Conservation (phyloP, 306 rosid genomes). For the Cicer chorassanicum region DNA sequence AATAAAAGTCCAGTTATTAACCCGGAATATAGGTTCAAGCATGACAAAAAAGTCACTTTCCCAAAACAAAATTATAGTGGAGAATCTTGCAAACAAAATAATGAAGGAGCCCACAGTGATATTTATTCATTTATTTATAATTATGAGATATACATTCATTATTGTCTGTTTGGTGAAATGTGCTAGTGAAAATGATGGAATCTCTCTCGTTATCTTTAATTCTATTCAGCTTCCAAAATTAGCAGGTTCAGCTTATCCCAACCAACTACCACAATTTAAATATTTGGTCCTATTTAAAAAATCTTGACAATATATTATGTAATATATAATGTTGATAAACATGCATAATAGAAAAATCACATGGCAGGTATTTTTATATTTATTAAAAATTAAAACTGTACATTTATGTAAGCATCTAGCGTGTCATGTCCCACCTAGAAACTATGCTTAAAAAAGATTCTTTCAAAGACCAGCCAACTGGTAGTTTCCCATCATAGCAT, state of each 20-base stretch:
- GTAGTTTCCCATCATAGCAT: constrained; percentile 49
- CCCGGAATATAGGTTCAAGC: constrained; percentile 48
- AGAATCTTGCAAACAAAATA: constrained; percentile 78
- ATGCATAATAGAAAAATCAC: constrained; percentile 51
- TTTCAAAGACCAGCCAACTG: constrained; percentile 49
- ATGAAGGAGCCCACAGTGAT: constrained; percentile 65
- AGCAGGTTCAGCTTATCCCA: constrained; percentile 42
- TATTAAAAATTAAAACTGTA: background rate
- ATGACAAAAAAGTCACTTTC: constrained; percentile 74
- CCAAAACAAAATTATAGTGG: constrained; percentile 66
- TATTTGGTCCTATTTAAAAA: constrained; percentile 40
- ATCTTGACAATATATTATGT: constrained; percentile 42
- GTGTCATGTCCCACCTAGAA: constrained; percentile 46
- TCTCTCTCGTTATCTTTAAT: constrained; percentile 44
- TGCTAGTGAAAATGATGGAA: constrained; percentile 63
- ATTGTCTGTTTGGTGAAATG: constrained; percentile 55
- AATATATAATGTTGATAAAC: constrained; percentile 30
- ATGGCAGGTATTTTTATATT: constrained; percentile 44
- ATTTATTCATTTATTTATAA: constrained; percentile 45
- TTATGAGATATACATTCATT: constrained; percentile 39
- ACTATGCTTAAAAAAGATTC: constrained; percentile 55
- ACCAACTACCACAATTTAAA: constrained; percentile 45
- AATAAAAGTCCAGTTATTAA: constrained; percentile 37
- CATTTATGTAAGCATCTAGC: constrained; percentile 38
- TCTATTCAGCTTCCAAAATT: constrained; percentile 37